Conservation (phyloP, 108 stramenopile genomes). For the Ochromonas danica region DNA sequence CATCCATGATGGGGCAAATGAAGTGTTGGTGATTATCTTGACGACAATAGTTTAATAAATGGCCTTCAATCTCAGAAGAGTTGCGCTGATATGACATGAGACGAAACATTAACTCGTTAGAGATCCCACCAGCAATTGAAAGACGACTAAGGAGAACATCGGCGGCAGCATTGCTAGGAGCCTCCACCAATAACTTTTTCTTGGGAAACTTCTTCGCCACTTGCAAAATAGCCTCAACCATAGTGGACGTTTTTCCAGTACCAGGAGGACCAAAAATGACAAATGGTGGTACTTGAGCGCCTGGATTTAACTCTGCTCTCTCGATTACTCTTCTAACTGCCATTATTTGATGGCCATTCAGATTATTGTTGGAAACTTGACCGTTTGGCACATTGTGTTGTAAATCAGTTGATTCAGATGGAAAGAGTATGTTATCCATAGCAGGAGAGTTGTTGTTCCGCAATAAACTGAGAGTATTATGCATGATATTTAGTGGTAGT, state of each 20-base stretch:
- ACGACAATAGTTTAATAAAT: too few relatives aligned
- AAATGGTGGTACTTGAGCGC: neutral
- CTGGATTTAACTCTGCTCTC: neutral
- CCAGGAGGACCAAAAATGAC: conserved; percentile 33
- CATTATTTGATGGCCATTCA: neutral
- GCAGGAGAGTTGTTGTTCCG: too few relatives aligned
- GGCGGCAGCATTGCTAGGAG: conserved; percentile 35
- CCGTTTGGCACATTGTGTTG: too few relatives aligned
- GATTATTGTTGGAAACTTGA: too few relatives aligned
- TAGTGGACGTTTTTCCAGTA: conserved; percentile 28
- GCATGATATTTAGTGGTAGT: neutral
- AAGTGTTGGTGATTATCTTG: too few relatives aligned
- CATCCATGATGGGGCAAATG: neutral
- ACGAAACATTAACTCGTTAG: neutral
- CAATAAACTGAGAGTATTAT: conserved; percentile 8
- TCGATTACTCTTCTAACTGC: neutral
- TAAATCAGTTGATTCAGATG: too few relatives aligned
- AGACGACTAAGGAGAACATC: neutral
- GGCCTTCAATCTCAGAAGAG: neutral
- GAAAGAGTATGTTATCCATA: too few relatives aligned
- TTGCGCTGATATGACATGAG: neutral
- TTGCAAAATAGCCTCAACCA: conserved; percentile 25
- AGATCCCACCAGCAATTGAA: neutral
- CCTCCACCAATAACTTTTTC: neutral
- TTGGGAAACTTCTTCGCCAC: neutral